Conservation (phyloP, 129 eudicot genomes). For the Tagetes erecta region DNA sequence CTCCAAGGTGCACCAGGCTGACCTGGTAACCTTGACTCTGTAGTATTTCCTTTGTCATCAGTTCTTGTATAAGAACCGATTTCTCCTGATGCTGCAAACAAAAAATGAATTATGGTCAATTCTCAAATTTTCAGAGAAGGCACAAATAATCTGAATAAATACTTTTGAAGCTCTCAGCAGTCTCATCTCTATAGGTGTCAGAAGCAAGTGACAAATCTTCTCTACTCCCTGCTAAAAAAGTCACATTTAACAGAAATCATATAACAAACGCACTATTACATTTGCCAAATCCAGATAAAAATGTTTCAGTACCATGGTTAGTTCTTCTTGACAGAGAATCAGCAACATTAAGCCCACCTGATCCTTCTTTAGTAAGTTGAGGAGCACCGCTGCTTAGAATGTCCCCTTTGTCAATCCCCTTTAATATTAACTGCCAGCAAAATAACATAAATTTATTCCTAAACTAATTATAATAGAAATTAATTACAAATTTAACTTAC, state of each 20-base stretch:
- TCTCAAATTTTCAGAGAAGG: neutral
- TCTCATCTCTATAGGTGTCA: constrained; percentile 49
- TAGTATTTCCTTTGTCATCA: constrained; percentile 42
- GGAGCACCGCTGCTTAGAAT: constrained; percentile 82
- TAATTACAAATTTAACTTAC: constrained; percentile 34
- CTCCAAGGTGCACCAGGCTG: constrained; percentile 59
- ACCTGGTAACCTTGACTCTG: constrained; percentile 48
- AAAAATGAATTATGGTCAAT: neutral
- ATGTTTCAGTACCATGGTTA: constrained; percentile 55
- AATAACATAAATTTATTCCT: constrained; percentile 2
- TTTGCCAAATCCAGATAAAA: neutral
- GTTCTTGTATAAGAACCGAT: constrained; percentile 37
- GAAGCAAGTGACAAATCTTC: constrained; percentile 53
- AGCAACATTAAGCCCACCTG: constrained; percentile 47
- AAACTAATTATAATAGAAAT: neutral
- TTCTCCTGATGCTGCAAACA: constrained; percentile 42
- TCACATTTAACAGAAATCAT: constrained; percentile 11
- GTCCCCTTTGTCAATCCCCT: constrained; percentile 95
- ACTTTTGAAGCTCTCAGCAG: constrained; percentile 45
- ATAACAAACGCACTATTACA: neutral
- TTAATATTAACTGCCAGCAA: constrained; percentile 54
- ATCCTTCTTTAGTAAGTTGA: constrained; percentile 73
- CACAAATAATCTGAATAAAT: constrained; percentile 19
- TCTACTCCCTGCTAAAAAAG: constrained; percentile 59
- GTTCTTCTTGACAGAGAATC: constrained; percentile 65